phyloP scores from a whole-genome alignment of 2,329 filamentous ascomycete species.

The Mycosphaerelloides madeirae region DNA sequence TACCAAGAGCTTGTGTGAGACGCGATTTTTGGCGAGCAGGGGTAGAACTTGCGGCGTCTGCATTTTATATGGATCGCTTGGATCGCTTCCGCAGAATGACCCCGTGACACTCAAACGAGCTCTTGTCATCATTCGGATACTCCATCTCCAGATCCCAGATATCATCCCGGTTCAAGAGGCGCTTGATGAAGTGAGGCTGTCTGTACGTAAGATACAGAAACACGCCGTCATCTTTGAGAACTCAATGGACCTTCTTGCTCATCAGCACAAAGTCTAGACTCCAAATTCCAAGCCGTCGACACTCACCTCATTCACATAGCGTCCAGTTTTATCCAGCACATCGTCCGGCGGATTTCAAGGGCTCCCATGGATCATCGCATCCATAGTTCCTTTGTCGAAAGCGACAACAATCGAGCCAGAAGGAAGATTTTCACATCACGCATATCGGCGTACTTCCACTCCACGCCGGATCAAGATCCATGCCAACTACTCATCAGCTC shows the following conservation, averaged over 20 bases:
- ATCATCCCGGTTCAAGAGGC: conserved; percentile 41
- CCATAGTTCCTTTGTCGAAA: conserved; percentile 40
- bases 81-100: too few relatives aligned
- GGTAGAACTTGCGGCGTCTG: too few relatives aligned
- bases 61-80: too few relatives aligned
- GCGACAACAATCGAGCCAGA: conserved; percentile 49
- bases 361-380: conserved; percentile 33
- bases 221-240: conserved; percentile 28
- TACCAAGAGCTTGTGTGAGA: too few relatives aligned
- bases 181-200: conserved; percentile 52
- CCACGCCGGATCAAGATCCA: too few relatives aligned
- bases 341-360: conserved; percentile 30
- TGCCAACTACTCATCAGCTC: conserved; percentile 49
- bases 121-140: conserved; percentile 35
- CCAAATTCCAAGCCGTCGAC: not conserved
- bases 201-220: conserved; percentile 44
- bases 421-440: conserved; percentile 50
- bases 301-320: conserved; percentile 24
- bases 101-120: conserved; percentile 48
- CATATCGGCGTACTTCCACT: conserved; percentile 51
- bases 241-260: conserved; percentile 25
- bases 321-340: conserved; percentile 24
- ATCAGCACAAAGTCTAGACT: not conserved
- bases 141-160: conserved; percentile 46
- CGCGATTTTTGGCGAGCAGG: too few relatives aligned